phyloP scores from a whole-genome alignment of 306 rosid species.

The Sicyos baderoa region DNA sequence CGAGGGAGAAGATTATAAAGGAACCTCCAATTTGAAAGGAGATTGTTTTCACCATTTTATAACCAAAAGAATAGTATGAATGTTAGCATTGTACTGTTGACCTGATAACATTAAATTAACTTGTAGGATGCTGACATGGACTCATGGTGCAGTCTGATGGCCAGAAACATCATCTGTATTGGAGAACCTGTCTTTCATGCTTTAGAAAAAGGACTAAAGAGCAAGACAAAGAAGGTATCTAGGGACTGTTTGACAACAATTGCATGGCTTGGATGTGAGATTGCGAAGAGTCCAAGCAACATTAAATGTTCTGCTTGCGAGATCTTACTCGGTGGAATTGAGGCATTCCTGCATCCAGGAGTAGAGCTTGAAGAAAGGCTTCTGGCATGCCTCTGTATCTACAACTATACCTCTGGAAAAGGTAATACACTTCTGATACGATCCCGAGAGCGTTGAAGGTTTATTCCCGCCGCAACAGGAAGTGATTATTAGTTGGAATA shows the following conservation, averaged over 20 bases:
- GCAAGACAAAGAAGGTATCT: conserved; percentile 49
- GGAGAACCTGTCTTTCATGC: conserved; percentile 54
- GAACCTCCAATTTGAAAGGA: too few species aligned
- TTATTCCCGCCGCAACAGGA: too few species aligned
- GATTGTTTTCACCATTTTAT: too few species aligned
- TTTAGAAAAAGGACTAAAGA: conserved; percentile 50
- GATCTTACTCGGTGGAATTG: conserved; percentile 51
- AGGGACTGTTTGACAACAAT: conserved; percentile 51
- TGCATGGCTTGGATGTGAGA: conserved; percentile 80
- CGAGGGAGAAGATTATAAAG: too few species aligned
- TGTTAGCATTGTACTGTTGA: neutral
- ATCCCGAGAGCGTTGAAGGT: too few species aligned
- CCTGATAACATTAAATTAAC: conserved; percentile 26
- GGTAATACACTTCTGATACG: conserved; percentile 40
- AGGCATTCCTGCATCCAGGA: conserved; percentile 69
- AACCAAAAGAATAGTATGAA: too few species aligned
- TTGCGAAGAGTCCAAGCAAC: conserved; percentile 45
- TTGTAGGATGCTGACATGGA: conserved; percentile 59
- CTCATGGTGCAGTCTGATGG: conserved; percentile 58
- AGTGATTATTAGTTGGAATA: too few species aligned
- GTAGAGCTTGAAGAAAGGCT: conserved; percentile 65
- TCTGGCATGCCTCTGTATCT: conserved; percentile 67
- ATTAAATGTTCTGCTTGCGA: conserved; percentile 50
- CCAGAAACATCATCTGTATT: conserved; percentile 37
- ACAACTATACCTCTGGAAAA: conserved; percentile 65